Percentiles rank a stretch among this genome's conserved stretches.
phyloP scores from a whole-genome alignment of 345 rosid species.

The Corchorus olitorius region DNA sequence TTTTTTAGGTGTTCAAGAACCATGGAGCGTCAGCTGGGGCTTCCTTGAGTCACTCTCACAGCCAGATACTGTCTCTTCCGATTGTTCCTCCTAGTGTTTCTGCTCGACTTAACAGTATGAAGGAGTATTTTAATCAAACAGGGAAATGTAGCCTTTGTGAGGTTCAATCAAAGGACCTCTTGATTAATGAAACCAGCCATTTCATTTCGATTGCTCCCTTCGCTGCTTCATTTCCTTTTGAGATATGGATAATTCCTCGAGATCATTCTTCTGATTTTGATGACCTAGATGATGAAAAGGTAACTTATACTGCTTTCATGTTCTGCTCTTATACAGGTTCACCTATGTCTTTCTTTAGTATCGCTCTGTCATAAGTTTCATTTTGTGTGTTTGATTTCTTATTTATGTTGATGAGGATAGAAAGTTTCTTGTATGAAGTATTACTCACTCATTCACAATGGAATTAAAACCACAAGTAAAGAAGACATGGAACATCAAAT shows the following conservation, averaged over 20 bases:
- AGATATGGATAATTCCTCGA: slow-evolving; percentile 82
- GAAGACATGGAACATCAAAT: neutral
- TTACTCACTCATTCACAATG: neutral
- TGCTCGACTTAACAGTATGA: slow-evolving; percentile 53
- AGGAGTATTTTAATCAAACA: slow-evolving; percentile 54
- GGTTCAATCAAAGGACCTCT: slow-evolving; percentile 46
- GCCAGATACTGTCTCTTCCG: slow-evolving; percentile 85
- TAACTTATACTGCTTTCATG: slow-evolving; percentile 10
- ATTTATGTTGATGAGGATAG: neutral
- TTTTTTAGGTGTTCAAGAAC: slow-evolving; percentile 83
- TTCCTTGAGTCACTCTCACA: slow-evolving; percentile 90
- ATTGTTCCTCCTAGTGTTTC: slow-evolving; percentile 66
- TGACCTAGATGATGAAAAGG: slow-evolving; percentile 61
- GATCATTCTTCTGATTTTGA: slow-evolving; percentile 73
- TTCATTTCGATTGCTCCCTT: slow-evolving; percentile 69
- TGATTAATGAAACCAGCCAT: slow-evolving; percentile 59
- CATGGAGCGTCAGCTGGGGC: slow-evolving; percentile 95
- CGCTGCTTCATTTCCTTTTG: slow-evolving; percentile 70
- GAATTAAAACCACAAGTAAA: neutral
- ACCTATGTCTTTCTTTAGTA: neutral
- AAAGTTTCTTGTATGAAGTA: neutral
- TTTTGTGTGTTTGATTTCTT: neutral
- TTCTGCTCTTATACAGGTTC: neutral
- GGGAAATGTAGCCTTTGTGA: slow-evolving; percentile 80
- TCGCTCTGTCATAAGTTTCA: neutral